These are phyloP conservation scores for Aspergillus luchuensis DNA, from an alignment of 2,329 filamentous ascomycete species.

Conservation along the genomic window DNA sequence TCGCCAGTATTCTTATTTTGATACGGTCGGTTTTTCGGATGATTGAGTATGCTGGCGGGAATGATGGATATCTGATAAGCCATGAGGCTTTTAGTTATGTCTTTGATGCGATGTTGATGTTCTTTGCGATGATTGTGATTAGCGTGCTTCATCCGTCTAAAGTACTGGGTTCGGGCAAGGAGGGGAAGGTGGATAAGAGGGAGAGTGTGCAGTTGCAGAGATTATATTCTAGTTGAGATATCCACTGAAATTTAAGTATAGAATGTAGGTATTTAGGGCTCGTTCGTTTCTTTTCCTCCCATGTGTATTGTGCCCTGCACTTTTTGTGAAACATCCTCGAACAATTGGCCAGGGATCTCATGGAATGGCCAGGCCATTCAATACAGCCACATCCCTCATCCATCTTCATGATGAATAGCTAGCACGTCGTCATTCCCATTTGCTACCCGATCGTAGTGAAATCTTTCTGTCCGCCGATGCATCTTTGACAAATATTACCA, in stretches of 20 bases:
- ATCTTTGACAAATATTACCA: too few relatives aligned
- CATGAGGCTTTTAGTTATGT: constrained; percentile 28
- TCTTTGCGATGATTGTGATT: constrained; percentile 14
- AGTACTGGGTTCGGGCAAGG: background rate
- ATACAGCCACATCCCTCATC: too few relatives aligned
- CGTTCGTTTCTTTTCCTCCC: too few relatives aligned
- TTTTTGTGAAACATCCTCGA: too few relatives aligned
- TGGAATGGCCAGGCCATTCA: too few relatives aligned
- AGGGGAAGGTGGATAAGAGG: background rate
- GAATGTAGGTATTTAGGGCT: too few relatives aligned
- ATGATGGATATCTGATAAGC: constrained; percentile 24
- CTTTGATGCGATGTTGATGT: constrained; percentile 22
- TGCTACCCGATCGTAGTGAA: too few relatives aligned
- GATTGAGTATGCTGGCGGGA: constrained; percentile 25
- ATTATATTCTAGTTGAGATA: background rate
- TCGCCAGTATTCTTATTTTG: constrained; percentile 22
- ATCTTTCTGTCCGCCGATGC: too few relatives aligned
- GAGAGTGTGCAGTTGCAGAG: constrained; percentile 5
- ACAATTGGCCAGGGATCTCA: too few relatives aligned
- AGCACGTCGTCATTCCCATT: too few relatives aligned
- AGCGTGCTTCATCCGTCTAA: constrained; percentile 11
- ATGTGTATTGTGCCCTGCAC: too few relatives aligned
- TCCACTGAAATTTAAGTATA: background rate
- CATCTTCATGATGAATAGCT: too few relatives aligned
- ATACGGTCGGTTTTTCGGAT: constrained; percentile 27